Evolutionary conservation across 345 rosid species (phyloP).

Genomic region (Acer yangbiense): DNA sequence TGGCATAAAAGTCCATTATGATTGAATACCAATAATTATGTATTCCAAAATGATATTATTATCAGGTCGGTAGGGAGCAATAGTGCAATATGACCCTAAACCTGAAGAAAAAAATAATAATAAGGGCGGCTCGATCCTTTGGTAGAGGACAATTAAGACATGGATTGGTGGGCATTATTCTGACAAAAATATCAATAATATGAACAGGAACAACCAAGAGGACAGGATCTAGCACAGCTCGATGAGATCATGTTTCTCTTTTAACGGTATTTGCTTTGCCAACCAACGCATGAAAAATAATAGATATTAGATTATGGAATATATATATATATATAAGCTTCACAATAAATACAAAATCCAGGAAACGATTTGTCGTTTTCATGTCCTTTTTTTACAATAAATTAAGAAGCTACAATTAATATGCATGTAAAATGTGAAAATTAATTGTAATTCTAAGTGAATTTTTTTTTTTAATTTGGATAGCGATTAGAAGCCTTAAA

Average conservation of each 20-base stretch:
- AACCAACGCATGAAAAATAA: not conserved
- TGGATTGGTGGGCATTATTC: not conserved
- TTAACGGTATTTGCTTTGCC: not conserved
- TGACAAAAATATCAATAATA: too few relatives aligned
- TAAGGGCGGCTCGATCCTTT: too few relatives aligned
- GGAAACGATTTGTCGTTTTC: not conserved
- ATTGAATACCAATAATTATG: too few relatives aligned
- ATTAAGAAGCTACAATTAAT: too few relatives aligned
- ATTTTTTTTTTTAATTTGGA: not conserved
- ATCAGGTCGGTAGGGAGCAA: too few relatives aligned
- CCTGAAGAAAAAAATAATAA: too few relatives aligned
- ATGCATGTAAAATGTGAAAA: not conserved
- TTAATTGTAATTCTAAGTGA: too few relatives aligned
- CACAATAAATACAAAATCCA: not conserved
- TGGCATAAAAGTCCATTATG: too few relatives aligned
- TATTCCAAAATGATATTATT: too few relatives aligned
- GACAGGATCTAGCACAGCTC: slow-evolving; percentile 13
- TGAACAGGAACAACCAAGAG: too few relatives aligned
- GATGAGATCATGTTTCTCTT: not conserved
- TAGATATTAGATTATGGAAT: not conserved
- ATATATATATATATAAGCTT: not conserved
- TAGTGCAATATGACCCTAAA: too few relatives aligned
- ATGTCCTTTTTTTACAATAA: not conserved
- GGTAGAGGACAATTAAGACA: not conserved
- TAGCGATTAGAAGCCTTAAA: slow-evolving; percentile 12